phyloP scores from a whole-genome alignment of 305 asterid species.

The Fraxinus ornus region DNA sequence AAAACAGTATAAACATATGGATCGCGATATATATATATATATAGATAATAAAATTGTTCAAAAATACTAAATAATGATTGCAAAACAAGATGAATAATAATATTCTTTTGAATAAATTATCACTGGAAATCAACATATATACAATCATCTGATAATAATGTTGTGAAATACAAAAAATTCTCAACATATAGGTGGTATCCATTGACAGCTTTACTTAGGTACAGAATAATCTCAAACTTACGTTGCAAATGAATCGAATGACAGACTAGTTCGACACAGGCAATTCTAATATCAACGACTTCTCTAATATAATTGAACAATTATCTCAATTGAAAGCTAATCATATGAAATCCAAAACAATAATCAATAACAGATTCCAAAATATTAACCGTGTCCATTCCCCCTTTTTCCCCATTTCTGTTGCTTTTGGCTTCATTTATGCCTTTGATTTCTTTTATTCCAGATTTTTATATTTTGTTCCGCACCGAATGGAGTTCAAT shows the following conservation, averaged over 20 bases:
- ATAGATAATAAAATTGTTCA: too few relatives aligned
- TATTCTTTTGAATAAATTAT: background rate
- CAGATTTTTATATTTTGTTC: background rate
- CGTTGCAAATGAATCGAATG: too few relatives aligned
- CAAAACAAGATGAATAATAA: background rate
- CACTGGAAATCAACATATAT: background rate
- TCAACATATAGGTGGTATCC: background rate
- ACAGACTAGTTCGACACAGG: background rate
- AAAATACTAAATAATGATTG: background rate
- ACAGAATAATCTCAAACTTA: background rate
- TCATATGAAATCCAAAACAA: background rate
- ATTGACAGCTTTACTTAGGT: background rate
- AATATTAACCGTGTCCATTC: background rate
- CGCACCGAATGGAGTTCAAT: too few relatives aligned
- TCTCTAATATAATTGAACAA: background rate
- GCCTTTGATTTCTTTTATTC: background rate
- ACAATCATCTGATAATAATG: background rate
- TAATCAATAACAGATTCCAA: background rate
- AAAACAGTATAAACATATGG: too few relatives aligned
- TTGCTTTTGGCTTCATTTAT: background rate
- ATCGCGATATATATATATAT: too few relatives aligned
- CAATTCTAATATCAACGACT: background rate
- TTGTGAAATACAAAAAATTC: background rate
- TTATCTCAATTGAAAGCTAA: background rate
- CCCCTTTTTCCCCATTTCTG: background rate